Evolutionary conservation across 2,329 filamentous ascomycete species (phyloP), one percentile per base, ranked within the genome.

Genomic region (Phyllosticta citrichinensis): DNA sequence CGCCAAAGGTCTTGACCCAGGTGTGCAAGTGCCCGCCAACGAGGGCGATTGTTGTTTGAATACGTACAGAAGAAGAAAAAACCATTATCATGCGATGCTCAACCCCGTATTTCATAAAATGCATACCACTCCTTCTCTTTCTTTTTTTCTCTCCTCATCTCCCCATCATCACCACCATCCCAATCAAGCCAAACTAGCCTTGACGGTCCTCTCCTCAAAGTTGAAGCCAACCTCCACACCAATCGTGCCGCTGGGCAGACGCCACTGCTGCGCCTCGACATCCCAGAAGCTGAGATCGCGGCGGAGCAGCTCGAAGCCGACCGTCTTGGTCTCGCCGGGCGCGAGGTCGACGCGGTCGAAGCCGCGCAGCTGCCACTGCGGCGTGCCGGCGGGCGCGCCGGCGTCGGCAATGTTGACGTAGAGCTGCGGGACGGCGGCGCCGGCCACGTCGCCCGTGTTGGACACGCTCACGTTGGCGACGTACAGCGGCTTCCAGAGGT

Each of bases 381-480:
- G 82, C 14, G 81, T 82, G 74, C 12, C 69, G 61, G 17, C 73
- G 63, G 20, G 75, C 61, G 61, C 63, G 54, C 60, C 60, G 2
- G 60, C 60, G 24, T 30, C 55, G 20, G 74, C 73, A 33, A 74
- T 76, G 74, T 70, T 79, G n/a, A 84, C 69, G 67, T 85, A 85
- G 0, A 86, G 71, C 70, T 86, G 83, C 2, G 80, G 73, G 0
- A 85, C 79, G 10, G 79, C 75, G 2, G 77, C 76, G 25, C 81
- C 82, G 22, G 71, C 68, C 1, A 75, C 67, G 5, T 66, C 63
- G 17, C 83, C 83, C 0, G 77, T 80, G 72, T 86, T 86, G 40
- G 70, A 71, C 6, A 86, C 67, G 1, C 74, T 70, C 2, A 79
- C 76, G 2, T 74, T 73, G 12, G 82, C 76, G 51, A 71, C 79